Percentiles rank a stretch among this genome's conserved stretches.
phyloP scores from a whole-genome alignment of 176 grass and related monocot genomes.

The Poa annua region DNA sequence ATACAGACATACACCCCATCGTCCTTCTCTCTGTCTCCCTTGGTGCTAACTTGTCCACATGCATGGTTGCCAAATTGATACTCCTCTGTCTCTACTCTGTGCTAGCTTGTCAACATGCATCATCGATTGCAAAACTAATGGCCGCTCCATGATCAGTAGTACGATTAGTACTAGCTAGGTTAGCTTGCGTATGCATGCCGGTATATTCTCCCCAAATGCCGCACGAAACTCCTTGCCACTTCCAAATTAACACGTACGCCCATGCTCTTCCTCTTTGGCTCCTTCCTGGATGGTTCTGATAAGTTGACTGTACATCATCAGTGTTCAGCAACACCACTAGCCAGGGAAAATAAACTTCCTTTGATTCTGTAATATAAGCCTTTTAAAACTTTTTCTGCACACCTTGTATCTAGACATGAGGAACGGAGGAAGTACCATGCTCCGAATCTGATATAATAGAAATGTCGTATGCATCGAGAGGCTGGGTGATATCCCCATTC shows the following conservation, averaged over 20 bases:
- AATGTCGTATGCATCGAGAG: too few species aligned
- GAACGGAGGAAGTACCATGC: too few species aligned
- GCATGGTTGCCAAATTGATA: constrained; percentile 26
- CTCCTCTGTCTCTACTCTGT: not conserved
- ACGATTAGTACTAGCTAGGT: not conserved
- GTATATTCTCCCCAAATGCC: constrained; percentile 37
- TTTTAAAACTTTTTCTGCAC: too few species aligned
- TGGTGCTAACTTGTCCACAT: not conserved
- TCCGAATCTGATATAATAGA: too few species aligned
- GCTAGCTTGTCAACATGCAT: constrained; percentile 18
- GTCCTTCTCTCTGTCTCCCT: constrained; percentile 4
- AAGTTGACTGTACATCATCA: not conserved
- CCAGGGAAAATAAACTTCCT: too few species aligned
- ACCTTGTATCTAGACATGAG: too few species aligned
- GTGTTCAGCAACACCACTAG: too few species aligned
- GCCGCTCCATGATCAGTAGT: constrained; percentile 1
- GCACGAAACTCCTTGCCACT: constrained; percentile 1
- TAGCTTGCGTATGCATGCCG: constrained; percentile 24
- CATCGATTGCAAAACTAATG: not conserved
- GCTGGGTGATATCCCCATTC: too few species aligned
- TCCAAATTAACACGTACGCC: not conserved
- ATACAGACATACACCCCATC: not conserved
- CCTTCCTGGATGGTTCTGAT: not conserved
- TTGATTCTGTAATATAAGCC: too few species aligned
- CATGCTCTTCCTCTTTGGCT: not conserved